Base-by-base conservation (phyloP, 371 early-diverging fungal genomes). In the Spraguea lophii region DNA sequence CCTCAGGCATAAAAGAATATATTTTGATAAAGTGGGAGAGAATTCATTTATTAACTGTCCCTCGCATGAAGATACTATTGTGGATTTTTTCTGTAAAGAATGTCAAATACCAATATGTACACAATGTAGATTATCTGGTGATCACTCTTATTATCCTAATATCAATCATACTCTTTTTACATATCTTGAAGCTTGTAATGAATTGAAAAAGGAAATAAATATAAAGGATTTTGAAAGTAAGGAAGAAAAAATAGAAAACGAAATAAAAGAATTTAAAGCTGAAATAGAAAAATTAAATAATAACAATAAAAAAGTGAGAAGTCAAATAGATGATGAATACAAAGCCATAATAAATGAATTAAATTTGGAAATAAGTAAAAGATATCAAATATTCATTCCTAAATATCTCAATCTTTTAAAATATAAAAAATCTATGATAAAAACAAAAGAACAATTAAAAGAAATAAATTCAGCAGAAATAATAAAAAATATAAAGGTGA, bases 81-180 rank as follows among this genome's bases (percentile, higher is more conserved):
- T 66, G 1, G 72, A 69, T 26, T 71, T 52, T 36, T 69, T 58
- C 46, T 71, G 72, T 53, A 52, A 23, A 21, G 57, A 56, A 1
- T 71, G 72, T 48, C 43, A 35, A 10, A 46, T 54, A 20, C 69
- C 69, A 3, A 21, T 71, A 3, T 71, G 72, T 54, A 56, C 65
- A 16, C 47, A 67, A 13, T 71, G 72, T 47, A 61, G 57, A 47
- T 59, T 71, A 10, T 37, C 32, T 9, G 69, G 69, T 7, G 52
- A 48, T 17, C 66, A 68, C 49, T 56, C 65, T 9, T 52, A 40
- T n/a, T n/a, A 22, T 22, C 61, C 60, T 13, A 39, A 24, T 35
- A 22, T 37, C 32, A 37, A 49, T 13, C 69, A 71, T 46, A 50
- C 40, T 2, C 35, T 69, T 2, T 34, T 65, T 10, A 13, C 50